Conservation (phyloP, 805 yeast genomes). For the Ogataea paradorogensis region DNA sequence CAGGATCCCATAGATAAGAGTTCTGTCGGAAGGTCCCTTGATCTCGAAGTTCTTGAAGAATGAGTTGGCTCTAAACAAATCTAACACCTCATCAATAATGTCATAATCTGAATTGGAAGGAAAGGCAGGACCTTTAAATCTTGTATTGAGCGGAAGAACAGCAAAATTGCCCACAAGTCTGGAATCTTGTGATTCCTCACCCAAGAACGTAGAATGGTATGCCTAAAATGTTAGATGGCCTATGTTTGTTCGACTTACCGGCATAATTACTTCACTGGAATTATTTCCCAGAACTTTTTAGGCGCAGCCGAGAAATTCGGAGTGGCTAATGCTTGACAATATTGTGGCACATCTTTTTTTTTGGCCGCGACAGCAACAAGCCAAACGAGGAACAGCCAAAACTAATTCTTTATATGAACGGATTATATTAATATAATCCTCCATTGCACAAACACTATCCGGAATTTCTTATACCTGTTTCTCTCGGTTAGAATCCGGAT, state of each 20-base stretch:
- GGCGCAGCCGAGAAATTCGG: not conserved
- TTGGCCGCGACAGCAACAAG: conserved; percentile 10
- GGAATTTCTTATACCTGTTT: not conserved
- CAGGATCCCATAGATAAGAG: conserved; percentile 89
- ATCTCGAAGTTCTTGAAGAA: conserved; percentile 96
- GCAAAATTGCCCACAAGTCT: conserved; percentile 77
- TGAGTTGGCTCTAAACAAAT: conserved; percentile 91
- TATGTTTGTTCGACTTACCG: conserved; percentile 11
- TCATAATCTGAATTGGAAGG: conserved; percentile 78
- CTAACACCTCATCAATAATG: conserved; percentile 86
- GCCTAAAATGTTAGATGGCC: conserved; percentile 40
- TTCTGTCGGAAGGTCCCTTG: conserved; percentile 91
- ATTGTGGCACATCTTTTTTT: conserved; percentile 1
- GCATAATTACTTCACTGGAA: conserved; percentile 8
- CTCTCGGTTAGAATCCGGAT: not conserved
- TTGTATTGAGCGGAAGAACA: conserved; percentile 80
- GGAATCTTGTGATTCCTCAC: conserved; percentile 54
- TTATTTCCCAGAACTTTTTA: not conserved
- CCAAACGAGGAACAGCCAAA: conserved; percentile 10
- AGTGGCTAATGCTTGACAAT: conserved; percentile 1
- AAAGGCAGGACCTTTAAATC: conserved; percentile 87
- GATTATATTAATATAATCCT: conserved; percentile 8
- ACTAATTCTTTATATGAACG: conserved; percentile 7
- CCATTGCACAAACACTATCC: conserved; percentile 1
- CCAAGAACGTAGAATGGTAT: conserved; percentile 75